A percentile compares a stretch with the other conserved stretches of the same genome.
These are phyloP conservation scores for Lentinula sp. DNA, from an alignment of 768 basidiomycete genomes.

Conservation along the genomic window DNA sequence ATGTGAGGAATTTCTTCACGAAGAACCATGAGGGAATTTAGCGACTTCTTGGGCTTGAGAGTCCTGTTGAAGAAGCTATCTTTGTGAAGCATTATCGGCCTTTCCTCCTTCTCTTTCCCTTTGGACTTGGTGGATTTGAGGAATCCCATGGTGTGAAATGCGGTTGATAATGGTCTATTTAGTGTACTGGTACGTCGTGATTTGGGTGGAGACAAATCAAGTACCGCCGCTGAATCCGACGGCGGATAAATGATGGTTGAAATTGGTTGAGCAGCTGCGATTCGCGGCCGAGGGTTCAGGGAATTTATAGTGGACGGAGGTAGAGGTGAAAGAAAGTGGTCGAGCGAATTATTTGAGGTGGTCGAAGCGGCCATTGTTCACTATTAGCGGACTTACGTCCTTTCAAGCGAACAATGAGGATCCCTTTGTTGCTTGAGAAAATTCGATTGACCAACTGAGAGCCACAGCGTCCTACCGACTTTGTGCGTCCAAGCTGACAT, in stretches of 20 bases:
- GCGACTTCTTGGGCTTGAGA: conserved; percentile 32
- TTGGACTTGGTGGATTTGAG: conserved; percentile 23
- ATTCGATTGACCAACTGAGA: not conserved
- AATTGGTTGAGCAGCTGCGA: conserved; percentile 26
- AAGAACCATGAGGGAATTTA: conserved; percentile 25
- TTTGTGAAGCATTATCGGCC: not conserved
- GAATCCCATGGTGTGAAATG: conserved; percentile 27
- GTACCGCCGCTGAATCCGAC: conserved; percentile 4
- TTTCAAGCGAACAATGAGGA: conserved; percentile 2
- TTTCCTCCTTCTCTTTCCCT: conserved; percentile 22
- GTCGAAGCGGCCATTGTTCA: conserved; percentile 5
- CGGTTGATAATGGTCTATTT: conserved; percentile 19
- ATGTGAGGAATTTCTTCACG: conserved; percentile 6
- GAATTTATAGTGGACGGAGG: conserved; percentile 9
- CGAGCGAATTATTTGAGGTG: not conserved
- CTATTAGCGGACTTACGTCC: not conserved
- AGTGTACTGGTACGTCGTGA: conserved; percentile 22
- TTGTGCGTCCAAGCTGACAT: not conserved
- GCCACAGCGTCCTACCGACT: not conserved
- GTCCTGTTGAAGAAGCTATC: not conserved
- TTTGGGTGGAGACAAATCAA: conserved; percentile 2
- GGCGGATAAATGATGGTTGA: conserved; percentile 24
- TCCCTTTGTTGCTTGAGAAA: not conserved
- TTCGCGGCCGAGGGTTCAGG: conserved; percentile 5
- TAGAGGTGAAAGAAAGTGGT: not conserved